These are phyloP conservation scores for Aureobasidium sp. DNA, from an alignment of 2,329 filamentous ascomycete species.

Conservation along the genomic window DNA sequence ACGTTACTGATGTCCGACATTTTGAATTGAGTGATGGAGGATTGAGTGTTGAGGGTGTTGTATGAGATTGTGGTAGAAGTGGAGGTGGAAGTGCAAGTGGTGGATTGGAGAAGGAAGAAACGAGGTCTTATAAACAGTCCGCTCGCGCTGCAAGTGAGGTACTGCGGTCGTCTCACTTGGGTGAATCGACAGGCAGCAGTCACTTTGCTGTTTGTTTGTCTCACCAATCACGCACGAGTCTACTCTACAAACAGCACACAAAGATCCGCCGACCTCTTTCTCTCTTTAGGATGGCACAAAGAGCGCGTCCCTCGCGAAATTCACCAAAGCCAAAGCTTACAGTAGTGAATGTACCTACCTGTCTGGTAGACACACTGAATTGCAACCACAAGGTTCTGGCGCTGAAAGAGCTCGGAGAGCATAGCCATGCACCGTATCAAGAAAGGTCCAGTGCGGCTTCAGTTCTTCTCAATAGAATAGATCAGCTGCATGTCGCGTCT, in stretches of 20 bases:
- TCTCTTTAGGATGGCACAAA: background rate
- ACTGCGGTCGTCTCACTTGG: background rate
- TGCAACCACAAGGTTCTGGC: background rate
- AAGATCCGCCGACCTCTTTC: background rate
- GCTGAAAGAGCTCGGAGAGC: background rate
- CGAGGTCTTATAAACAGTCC: background rate
- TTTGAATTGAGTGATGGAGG: background rate
- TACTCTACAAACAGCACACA: background rate
- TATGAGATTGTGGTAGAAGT: background rate
- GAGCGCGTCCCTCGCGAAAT: background rate
- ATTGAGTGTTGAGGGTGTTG: background rate
- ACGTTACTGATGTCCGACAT: conserved; percentile 13
- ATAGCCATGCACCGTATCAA: background rate
- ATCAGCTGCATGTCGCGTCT: background rate
- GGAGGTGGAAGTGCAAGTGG: background rate
- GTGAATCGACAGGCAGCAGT: background rate
- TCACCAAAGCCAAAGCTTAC: background rate
- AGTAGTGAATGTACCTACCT: background rate
- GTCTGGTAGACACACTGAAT: background rate
- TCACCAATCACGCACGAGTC: background rate
- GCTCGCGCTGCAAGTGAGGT: background rate
- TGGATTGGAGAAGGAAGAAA: background rate
- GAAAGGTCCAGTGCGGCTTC: background rate
- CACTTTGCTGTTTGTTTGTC: background rate
- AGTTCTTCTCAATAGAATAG: background rate